A percentile compares a stretch with the other conserved stretches of the same genome.
Conservation (phyloP, 805 yeast genomes). For the Komagataella ulmi region DNA sequence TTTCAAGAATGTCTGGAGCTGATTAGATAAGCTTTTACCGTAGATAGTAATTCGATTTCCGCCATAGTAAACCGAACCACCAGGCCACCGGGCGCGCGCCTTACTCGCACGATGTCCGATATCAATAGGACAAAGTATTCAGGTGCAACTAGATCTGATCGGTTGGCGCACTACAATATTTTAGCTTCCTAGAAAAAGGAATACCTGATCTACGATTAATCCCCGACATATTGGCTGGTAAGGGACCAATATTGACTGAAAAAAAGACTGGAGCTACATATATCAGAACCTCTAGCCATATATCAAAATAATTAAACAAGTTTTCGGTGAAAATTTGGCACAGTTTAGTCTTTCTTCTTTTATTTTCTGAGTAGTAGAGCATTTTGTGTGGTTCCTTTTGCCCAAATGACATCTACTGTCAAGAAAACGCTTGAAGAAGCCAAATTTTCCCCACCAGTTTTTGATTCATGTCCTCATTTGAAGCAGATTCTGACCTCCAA, state of each 20-base stretch:
- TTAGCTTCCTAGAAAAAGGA: slow-evolving; percentile 3
- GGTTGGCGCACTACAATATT: neutral
- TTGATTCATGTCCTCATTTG: slow-evolving; percentile 37
- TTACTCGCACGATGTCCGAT: no score
- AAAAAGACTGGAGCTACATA: neutral
- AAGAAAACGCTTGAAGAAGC: neutral
- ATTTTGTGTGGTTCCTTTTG: neutral
- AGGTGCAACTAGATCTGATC: neutral
- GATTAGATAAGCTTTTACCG: neutral
- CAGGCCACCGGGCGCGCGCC: no score
- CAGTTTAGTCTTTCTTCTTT: neutral
- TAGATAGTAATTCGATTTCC: neutral
- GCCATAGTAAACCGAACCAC: neutral
- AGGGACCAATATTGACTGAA: neutral
- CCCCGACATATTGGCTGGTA: neutral
- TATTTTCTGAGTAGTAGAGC: neutral
- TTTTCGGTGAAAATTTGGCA: neutral
- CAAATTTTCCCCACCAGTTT: slow-evolving; percentile 3
- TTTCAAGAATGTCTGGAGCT: slow-evolving; percentile 55
- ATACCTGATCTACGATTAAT: neutral
- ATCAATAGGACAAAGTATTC: no score
- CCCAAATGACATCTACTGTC: neutral
- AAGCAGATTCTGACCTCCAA: slow-evolving; percentile 30
- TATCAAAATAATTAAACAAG: no score
- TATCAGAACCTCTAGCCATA: neutral